Conservation (phyloP, 306 rosid species). For the Dicorynia guianensis region DNA sequence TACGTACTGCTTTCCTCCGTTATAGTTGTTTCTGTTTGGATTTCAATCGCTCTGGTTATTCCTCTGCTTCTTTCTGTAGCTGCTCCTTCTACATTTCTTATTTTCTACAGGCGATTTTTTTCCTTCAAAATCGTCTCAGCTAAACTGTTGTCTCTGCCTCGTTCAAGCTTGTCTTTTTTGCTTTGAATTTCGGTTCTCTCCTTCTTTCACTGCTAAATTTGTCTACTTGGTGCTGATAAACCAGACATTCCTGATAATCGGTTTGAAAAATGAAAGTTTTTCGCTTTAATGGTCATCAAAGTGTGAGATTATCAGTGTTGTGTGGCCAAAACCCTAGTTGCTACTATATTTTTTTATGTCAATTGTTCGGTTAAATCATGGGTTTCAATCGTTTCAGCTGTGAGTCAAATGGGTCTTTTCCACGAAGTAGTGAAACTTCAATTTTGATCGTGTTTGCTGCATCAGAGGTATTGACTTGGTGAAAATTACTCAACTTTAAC, state of each 20-base stretch:
- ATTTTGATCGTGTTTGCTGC: slow-evolving; percentile 24
- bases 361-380: slow-evolving; percentile 15
- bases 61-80: slow-evolving; percentile 22
- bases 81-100: slow-evolving; percentile 19
- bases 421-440: slow-evolving; percentile 5
- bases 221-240: slow-evolving; percentile 24
- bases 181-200: slow-evolving; percentile 20
- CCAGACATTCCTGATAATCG: slow-evolving; percentile 16
- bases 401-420: slow-evolving; percentile 7
- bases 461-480: slow-evolving; percentile 15
- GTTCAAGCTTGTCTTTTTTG: slow-evolving; percentile 37
- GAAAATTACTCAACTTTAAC: slow-evolving; percentile 25
- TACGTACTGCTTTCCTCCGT: slow-evolving; percentile 26
- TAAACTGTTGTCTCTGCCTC: slow-evolving; percentile 7
- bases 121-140: slow-evolving; percentile 23
- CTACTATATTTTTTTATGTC: background rate
- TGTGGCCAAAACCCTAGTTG: slow-evolving; percentile 32
- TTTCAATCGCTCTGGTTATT: slow-evolving; percentile 4
- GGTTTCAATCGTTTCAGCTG: slow-evolving; percentile 23
- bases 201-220: slow-evolving; percentile 14
- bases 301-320: slow-evolving; percentile 15
- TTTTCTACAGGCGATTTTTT: slow-evolving; percentile 8
- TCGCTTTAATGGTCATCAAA: slow-evolving; percentile 9
- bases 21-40: background rate
- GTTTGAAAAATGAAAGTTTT: slow-evolving; percentile 20